Conservation (phyloP, 495 filamentous ascomycete species). For the Niebla homalea region DNA sequence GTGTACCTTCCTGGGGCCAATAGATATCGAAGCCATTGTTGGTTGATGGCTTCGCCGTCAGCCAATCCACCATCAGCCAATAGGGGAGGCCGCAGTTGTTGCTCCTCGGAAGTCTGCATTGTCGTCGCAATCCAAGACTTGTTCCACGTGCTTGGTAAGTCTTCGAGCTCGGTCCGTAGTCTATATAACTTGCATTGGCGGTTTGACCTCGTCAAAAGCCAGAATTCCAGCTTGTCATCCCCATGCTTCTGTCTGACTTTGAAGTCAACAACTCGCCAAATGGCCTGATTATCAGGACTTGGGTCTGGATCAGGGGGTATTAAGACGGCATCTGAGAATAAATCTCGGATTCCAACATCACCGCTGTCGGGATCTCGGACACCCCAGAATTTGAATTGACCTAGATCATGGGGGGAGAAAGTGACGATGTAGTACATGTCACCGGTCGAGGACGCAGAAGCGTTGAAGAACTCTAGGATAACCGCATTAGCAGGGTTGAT, state of each 20-base stretch:
- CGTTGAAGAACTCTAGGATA: conserved; percentile 59
- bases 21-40: conserved; percentile 62
- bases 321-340: conserved; percentile 47
- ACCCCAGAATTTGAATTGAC: conserved; percentile 93
- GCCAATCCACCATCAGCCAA: conserved; percentile 25
- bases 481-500: conserved; percentile 62
- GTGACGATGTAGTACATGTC: conserved; percentile 64
- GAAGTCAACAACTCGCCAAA: conserved; percentile 84
- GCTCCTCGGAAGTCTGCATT: conserved; percentile 44
- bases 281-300: conserved; percentile 56
- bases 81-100: conserved; percentile 33
- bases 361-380: conserved; percentile 50
- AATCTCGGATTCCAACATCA: conserved; percentile 52
- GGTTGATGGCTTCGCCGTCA: conserved; percentile 49
- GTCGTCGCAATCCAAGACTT: conserved; percentile 61
- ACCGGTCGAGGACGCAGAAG: conserved; percentile 35
- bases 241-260: conserved; percentile 42
- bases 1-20: conserved; percentile 71
- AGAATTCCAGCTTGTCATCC: conserved; percentile 45
- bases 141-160: conserved; percentile 49
- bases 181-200: conserved; percentile 42
- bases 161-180: conserved; percentile 41
- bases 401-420: conserved; percentile 73
- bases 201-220: conserved; percentile 78
- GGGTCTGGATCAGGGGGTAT: conserved; percentile 53